Evolutionary conservation across 192 early-diverging fungal genomes (phyloP), one percentile per base, ranked within the genome.

Genomic region (Coemansia sp.): DNA sequence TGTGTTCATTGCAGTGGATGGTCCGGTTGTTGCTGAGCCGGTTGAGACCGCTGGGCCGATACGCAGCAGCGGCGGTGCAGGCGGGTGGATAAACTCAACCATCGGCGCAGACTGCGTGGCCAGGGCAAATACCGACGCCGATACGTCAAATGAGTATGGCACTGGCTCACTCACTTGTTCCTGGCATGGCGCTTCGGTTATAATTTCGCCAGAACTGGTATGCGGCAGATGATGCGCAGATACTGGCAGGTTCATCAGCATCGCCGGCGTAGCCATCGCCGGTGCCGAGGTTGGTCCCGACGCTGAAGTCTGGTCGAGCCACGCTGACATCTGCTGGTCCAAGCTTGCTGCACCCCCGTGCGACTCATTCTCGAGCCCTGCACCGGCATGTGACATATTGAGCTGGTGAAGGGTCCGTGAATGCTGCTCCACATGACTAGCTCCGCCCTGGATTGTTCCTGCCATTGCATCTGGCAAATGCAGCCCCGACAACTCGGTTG

Each of bases 161-260:
- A 5, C 20, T 29, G 18, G 45, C 0, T 14, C 20, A 18, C 19
- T 18, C 4, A 2, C 18, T 43, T 43, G 41, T 13, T 43, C 13
- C 16, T 43, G 41, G 16, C 4, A 16, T 20, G 38, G 1, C 56
- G 23, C 12, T 9, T 62, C 13, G 0, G 39, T 27, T 16, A 73
- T 48, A 8, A 73, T 66, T 10, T 69, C 71, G 55, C 71, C 76
- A 12, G 55, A 55, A 55, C 41, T 66, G 63, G 58, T 63, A 59
- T 73, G 66, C 29, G 78, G 72, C 57, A 81, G 49, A 50, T 81
- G 72, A 49, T 81, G 78, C 0, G 78, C 78, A 2, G 78, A 81
- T n/a, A 62, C 39, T 14, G 78, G 72, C 62, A 81, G 58, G 55
- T 81, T 81, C 61, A 81, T 62, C 47, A 81, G 65, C 52, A 73